Percentiles rank a stretch among this genome's conserved stretches.
These are phyloP conservation scores for Rhipidocladum racemiflorum DNA, from an alignment of 176 grass and related monocot species.

Conservation along the genomic window DNA sequence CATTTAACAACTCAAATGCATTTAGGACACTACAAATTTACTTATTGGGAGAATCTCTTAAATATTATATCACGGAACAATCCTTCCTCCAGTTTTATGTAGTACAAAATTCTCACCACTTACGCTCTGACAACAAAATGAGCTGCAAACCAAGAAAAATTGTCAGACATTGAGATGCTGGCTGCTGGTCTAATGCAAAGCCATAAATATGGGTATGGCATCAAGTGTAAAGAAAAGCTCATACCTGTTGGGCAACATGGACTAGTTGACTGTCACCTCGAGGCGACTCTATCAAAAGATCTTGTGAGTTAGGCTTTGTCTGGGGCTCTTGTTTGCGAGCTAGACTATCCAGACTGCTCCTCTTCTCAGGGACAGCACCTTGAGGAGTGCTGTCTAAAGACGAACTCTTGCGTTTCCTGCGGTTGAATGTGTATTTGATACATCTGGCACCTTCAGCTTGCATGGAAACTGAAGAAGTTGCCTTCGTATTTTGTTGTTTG, in stretches of 20 bases:
- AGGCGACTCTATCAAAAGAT: conserved; percentile 45
- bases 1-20: conserved; percentile 2
- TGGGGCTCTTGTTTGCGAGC: conserved; percentile 31
- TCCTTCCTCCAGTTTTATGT: conserved; percentile 29
- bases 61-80: conserved; percentile 13
- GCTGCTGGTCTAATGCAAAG: conserved; percentile 12
- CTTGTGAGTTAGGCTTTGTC: conserved; percentile 31
- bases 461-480: conserved; percentile 28
- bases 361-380: conserved; percentile 34
- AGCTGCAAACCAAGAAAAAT: conserved; percentile 60
- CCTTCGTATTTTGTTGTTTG: conserved; percentile 30
- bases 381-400: conserved; percentile 42
- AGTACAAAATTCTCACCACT: conserved; percentile 42
- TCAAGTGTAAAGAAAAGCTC: conserved; percentile 26
- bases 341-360: conserved; percentile 17
- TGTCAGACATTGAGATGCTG: conserved; percentile 1
- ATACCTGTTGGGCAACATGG: conserved; percentile 82
- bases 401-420: conserved; percentile 72
- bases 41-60: conserved; percentile 6
- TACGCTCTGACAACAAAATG: conserved; percentile 71
- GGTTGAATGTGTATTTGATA: conserved; percentile 88
- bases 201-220: background rate
- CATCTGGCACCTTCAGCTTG: conserved; percentile 54
- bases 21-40: background rate
- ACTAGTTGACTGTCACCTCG: conserved; percentile 63